Evolutionary conservation across 257 asterid species (phyloP), one percentile per base, ranked within the genome.

Genomic region (Nicotiana benthamiana): DNA sequence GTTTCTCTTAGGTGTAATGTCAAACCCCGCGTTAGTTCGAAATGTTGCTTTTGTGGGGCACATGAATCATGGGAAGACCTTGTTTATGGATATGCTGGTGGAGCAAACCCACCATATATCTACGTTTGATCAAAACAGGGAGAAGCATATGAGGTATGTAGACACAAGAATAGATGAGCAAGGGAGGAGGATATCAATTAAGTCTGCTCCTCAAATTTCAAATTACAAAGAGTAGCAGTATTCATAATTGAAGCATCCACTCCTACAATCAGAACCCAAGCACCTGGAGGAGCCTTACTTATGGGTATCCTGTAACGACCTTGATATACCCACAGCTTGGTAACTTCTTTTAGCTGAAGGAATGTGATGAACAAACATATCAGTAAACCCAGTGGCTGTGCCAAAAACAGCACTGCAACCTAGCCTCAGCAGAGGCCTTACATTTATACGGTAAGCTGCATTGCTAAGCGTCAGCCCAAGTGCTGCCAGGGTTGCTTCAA

Each of bases 191-290:
- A 90, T 93, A 84, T 94, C 98, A n/a, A 94, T 94, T 48, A 94
- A 93, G 89, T 86, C 92, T 1, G 89, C 90, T 80, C 97, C 97
- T 0, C 90, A 79, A 83, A 87, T n/a, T 95, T 91, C 85, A 80
- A 65, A 84, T 89, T 93, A 88, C 96, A 91, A 30, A 93, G 88
- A 1, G 97, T 93, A 40, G 97, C 98, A 34, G 98, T 93, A 90
- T 95, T 93, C 98, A 89, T 91, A 70, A 92, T 90, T 60, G 98
- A 91, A 74, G 97, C 99, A 89, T 90, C 99, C 54, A 95, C 99
- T 77, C 96, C 98, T 90, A 93, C 98, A 82, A 95, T 93, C 76
- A 95, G 94, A 86, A 95, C 98, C 98, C 97, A 95, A 77, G 98
- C 89, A 88, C 99, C 97, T 77, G 97, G 97, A 80, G 96, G 97